A percentile compares a stretch with the other conserved stretches of the same genome.
Conservation (phyloP, 352 stramenopile species). For the Globisporangium mamillatum region DNA sequence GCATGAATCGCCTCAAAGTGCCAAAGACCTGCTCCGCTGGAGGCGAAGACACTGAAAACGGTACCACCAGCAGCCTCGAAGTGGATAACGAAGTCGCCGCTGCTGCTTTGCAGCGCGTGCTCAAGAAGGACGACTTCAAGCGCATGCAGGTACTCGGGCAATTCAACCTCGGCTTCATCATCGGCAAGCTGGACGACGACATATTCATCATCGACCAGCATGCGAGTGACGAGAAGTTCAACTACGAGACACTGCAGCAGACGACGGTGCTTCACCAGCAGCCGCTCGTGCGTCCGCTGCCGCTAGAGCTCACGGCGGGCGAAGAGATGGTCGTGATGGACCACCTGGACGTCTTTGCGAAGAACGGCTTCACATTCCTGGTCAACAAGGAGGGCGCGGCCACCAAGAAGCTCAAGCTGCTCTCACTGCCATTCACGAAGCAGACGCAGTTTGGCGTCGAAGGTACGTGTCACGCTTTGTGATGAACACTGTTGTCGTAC, state of each 20-base stretch:
- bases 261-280: constrained; percentile 95
- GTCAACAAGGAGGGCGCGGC: constrained; percentile 45
- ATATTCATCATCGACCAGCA: constrained; percentile 99
- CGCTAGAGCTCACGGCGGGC: constrained; percentile 88
- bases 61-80: constrained; percentile 5
- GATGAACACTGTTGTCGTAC: background rate
- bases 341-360: constrained; percentile 91
- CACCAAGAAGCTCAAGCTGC: constrained; percentile 63
- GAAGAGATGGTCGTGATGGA: constrained; percentile 95
- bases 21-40: constrained; percentile 36
- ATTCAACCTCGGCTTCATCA: constrained; percentile 98
- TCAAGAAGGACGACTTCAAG: constrained; percentile 92
- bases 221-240: constrained; percentile 94
- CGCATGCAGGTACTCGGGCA: constrained; percentile 94
- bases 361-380: constrained; percentile 92
- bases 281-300: constrained; percentile 90
- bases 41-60: constrained; percentile 14
- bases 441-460: constrained; percentile 83
- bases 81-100: constrained; percentile 43
- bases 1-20: constrained; percentile 29
- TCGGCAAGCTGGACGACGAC: constrained; percentile 86
- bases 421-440: constrained; percentile 87
- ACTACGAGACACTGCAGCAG: constrained; percentile 69
- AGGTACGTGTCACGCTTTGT: constrained; percentile 25
- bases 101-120: constrained; percentile 58